Evolutionary conservation across 108 stramenopile genomes (phyloP), one percentile per base, ranked within the genome.

Genomic region (Skeletonema grethae): DNA sequence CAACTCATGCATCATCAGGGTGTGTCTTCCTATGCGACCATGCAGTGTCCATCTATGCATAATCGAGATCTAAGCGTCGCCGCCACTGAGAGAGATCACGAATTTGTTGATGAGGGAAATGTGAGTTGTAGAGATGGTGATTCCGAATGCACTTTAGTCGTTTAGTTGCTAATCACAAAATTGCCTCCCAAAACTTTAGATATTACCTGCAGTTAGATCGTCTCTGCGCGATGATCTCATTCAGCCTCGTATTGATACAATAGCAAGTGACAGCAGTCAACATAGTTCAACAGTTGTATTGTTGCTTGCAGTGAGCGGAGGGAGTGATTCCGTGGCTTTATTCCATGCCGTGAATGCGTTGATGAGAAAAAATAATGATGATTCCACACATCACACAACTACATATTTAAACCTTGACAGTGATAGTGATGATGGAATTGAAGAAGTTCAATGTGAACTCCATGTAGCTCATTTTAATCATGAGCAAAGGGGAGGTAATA

Each of bases 401-500:
- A 16, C 25, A n/a, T 72, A 30, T 60, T 67, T 79, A 36, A 30
- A 63, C 39, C 65, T 72, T 50, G 77, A 43, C 9, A 67, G 34
- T 43, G 46, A 75, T 35, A 50, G 58, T 57, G 2, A 32, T n/a
- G 41, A 43, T 43, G 41, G 11, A 48, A 62, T 39, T 2, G 20
- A n/a, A 67, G 35, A 67, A 31, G 7, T 84, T 16, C 73, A 76
- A 45, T 78, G 87, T 38, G 67, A 85, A 32, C n/a, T 91, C 16
- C 87, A 89, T 53, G 89, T 90, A 13, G 87, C 89, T 55, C 95
- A 95, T 73, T 95, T 93, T 75, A 86, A 95, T 77, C 95, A 95
- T 67, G 79, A 85, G 34, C 92, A 93, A 76, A 73, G 95, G 25
- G 88, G 86, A 25, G 55, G 60, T 11, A 83, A 86, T 59, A 88